A percentile compares a stretch with the other conserved stretches of the same genome.
Evolutionary conservation across 1,284 basidiomycete genomes (phyloP).

Genomic region (Coniophora puteana): DNA sequence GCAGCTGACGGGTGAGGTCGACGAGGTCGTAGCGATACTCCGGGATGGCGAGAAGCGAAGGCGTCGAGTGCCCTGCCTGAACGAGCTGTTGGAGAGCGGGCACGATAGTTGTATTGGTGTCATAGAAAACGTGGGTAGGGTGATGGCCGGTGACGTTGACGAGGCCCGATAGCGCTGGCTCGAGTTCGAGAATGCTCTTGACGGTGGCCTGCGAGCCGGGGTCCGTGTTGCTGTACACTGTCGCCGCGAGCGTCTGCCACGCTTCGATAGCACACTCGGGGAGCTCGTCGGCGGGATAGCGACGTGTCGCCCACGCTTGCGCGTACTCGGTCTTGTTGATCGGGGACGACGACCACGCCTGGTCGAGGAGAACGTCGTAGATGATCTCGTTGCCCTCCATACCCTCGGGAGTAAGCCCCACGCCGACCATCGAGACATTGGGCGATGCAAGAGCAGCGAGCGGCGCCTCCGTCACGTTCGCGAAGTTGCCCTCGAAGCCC

Average conservation of each 20-base stretch:
- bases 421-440: conserved; percentile 34
- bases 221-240: conserved; percentile 37
- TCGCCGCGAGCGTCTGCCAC: conserved; percentile 34
- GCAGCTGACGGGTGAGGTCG: conserved; percentile 37
- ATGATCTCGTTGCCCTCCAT: conserved; percentile 43
- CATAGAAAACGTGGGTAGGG: conserved; percentile 35
- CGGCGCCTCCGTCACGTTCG: conserved; percentile 30
- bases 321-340: conserved; percentile 31
- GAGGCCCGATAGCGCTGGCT: conserved; percentile 30
- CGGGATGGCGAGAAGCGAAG: conserved; percentile 20
- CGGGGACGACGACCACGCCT: conserved; percentile 34
- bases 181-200: conserved; percentile 37
- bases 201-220: conserved; percentile 33
- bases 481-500: conserved; percentile 39
- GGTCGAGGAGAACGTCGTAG: conserved; percentile 40
- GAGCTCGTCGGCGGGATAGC: conserved; percentile 28
- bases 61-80: conserved; percentile 20
- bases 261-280: conserved; percentile 28
- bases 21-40: conserved; percentile 42
- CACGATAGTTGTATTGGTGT: conserved; percentile 34
- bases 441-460: conserved; percentile 27
- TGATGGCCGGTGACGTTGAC: conserved; percentile 31
- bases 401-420: conserved; percentile 40
- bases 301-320: conserved; percentile 31
- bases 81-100: conserved; percentile 33